Base-by-base conservation (phyloP, 2,329 filamentous ascomycete genomes). In the Fusarium pseudonygamai region DNA sequence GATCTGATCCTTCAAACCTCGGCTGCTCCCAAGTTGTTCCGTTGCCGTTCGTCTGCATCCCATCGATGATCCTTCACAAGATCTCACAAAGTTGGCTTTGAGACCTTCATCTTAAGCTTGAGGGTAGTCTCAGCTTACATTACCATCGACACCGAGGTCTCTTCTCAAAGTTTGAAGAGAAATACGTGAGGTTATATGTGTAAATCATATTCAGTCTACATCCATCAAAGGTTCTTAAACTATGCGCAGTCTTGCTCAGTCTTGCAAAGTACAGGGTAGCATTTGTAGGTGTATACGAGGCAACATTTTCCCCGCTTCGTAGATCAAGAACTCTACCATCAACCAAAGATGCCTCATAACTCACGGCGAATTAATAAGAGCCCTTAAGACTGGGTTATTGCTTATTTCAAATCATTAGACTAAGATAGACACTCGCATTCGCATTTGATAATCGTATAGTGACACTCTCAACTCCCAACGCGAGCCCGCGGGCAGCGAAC, bases 151-250 rank as follows among this genome's bases (percentile, higher is more conserved):
- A 16, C 6, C 2, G 18, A 36, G n/a, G 7, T 3, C 22, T 13
- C 3, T n/a, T 10, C 4, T 13, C 5, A 7, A 2, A n/a, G 5
- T 12, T 12, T 8, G 9, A 47, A 47, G 20, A 13, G 11, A 13
- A 32, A 13, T 30, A 30, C 28, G 10, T 14, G 10, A 30, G 0
- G 9, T 8, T n/a, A 4, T 15, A 22, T 7, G 3, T 12, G 26
- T 8, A 30, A 6, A 6, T 22, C 9, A 26, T 15, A 3, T 52
- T 24, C 6, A 34, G 1, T 3, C 47, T 4, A 24, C 14, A 24
- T 34, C 16, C 20, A 26, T 11, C 13, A 20, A 9, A 34, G n/a
- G 16, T 9, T 47, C 13, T n/a, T 18, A 18, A 24, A 24, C 8
- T 10, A 20, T 24, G 3, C 15, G 5, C 11, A 34, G 14, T 13